Conservation (phyloP, 768 basidiomycete genomes). For the Myochromella boudieri region DNA sequence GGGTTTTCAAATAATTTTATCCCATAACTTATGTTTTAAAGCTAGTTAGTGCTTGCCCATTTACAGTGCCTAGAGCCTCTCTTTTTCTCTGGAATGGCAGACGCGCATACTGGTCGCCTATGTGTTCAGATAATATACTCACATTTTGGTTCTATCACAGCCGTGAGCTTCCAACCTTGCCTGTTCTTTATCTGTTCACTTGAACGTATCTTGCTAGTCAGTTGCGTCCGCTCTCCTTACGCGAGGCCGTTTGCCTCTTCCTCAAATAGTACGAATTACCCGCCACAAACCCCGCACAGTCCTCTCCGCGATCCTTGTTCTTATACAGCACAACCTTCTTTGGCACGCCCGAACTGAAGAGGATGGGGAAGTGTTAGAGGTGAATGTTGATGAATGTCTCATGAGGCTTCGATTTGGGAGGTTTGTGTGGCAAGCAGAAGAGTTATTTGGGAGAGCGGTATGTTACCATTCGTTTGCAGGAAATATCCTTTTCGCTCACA, state of each 20-base stretch:
- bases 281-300: conserved; percentile 65
- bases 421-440: conserved; percentile 73
- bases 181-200: neutral
- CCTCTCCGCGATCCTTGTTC: conserved; percentile 68
- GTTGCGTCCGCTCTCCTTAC: conserved; percentile 74
- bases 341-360: conserved; percentile 79
- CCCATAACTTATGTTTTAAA: too few species aligned
- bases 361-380: conserved; percentile 76
- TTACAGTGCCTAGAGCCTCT: too few species aligned
- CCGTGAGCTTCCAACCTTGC: conserved; percentile 43
- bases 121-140: conserved; percentile 56
- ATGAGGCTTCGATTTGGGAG: conserved; percentile 80
- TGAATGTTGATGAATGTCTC: conserved; percentile 83
- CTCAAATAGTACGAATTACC: conserved; percentile 69
- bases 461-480: conserved; percentile 25
- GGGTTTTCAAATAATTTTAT: too few species aligned
- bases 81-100: conserved; percentile 43
- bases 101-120: conserved; percentile 53
- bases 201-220: conserved; percentile 42
- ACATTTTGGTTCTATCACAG: conserved; percentile 59
- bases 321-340: conserved; percentile 90
- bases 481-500: conserved; percentile 5
- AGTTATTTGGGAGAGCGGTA: conserved; percentile 71
- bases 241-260: conserved; percentile 76
- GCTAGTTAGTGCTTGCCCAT: too few species aligned